Conservation (phyloP, 495 filamentous ascomycete genomes). For the Acidiella bohemica region DNA sequence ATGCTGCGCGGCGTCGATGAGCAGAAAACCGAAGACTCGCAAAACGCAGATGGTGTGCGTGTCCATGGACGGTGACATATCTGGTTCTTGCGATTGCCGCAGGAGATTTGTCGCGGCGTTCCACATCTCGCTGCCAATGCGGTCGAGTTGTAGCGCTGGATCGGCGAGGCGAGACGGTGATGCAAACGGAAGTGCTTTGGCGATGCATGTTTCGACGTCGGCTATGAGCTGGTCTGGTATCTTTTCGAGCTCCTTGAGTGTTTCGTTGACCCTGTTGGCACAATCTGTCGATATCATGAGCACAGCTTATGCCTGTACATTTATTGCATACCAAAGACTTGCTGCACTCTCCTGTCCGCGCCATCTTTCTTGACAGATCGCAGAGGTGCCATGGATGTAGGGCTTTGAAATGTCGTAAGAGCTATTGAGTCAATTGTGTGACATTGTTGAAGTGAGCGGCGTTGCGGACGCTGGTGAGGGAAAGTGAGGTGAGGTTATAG, state of each 20-base stretch:
- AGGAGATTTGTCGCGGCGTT: constrained; percentile 49
- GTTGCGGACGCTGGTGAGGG: no score
- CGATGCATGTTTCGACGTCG: no score
- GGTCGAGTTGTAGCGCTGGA: no score
- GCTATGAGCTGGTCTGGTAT: no score
- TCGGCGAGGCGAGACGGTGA: no score
- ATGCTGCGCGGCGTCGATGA: constrained; percentile 49
- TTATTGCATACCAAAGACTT: constrained; percentile 4
- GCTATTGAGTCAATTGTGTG: no score
- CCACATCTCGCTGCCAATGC: constrained; percentile 39
- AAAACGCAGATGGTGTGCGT: constrained; percentile 21
- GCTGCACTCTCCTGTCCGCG: neutral
- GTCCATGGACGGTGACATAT: constrained; percentile 10
- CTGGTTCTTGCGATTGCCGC: constrained; percentile 19
- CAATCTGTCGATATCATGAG: constrained; percentile 1
- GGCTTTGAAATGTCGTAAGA: no score
- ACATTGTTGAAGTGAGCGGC: no score
- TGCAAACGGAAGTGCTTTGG: no score
- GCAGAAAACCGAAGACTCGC: constrained; percentile 53
- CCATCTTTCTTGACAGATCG: constrained; percentile 7
- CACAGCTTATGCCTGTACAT: neutral
- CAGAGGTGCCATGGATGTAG: constrained; percentile 15
- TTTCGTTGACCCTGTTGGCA: neutral
- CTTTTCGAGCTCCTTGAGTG: constrained; percentile 4
- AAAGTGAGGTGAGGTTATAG: no score